Percentiles rank a stretch among this genome's conserved stretches.
These are phyloP conservation scores for Fusarium sp. DNA, from an alignment of 2,329 filamentous ascomycete species.

Conservation along the genomic window DNA sequence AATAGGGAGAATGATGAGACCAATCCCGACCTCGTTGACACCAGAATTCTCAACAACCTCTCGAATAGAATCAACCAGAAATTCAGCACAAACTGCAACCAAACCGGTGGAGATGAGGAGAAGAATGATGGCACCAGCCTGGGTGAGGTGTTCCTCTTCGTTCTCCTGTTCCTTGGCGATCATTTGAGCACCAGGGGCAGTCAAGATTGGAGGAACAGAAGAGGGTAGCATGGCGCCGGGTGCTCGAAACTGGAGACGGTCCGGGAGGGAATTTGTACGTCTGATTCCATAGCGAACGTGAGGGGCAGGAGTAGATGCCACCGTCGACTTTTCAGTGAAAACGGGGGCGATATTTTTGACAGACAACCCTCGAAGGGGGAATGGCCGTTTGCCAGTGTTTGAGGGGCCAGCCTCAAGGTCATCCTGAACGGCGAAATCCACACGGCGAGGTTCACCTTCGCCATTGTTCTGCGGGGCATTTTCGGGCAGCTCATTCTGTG, in stretches of 20 bases:
- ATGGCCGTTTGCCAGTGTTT: slow-evolving; percentile 52
- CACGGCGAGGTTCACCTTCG: slow-evolving; percentile 60
- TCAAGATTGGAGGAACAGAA: slow-evolving; percentile 53
- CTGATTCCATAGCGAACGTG: slow-evolving; percentile 72
- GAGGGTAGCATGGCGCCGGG: slow-evolving; percentile 62
- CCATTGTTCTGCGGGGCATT: slow-evolving; percentile 20
- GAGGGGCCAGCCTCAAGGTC: slow-evolving; percentile 35
- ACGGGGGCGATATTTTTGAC: slow-evolving; percentile 77
- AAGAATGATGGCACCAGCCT: slow-evolving; percentile 66
- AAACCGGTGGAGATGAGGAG: slow-evolving; percentile 71
- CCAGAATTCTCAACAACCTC: slow-evolving; percentile 65
- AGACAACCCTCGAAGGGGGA: slow-evolving; percentile 68
- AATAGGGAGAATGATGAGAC: slow-evolving; percentile 76
- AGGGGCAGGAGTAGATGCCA: slow-evolving; percentile 59
- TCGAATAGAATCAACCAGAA: slow-evolving; percentile 74
- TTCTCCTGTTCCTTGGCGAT: slow-evolving; percentile 45
- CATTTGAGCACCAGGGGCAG: slow-evolving; percentile 38
- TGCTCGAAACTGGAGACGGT: slow-evolving; percentile 64
- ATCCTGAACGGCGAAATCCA: slow-evolving; percentile 63
- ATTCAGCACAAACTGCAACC: slow-evolving; percentile 75
- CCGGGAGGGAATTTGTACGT: slow-evolving; percentile 78
- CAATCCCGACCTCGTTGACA: slow-evolving; percentile 73
- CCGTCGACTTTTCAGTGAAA: slow-evolving; percentile 61
- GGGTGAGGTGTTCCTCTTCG: slow-evolving; percentile 61
- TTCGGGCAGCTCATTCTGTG: slow-evolving; percentile 47